These are phyloP conservation scores for Pholiota adiposa DNA, from an alignment of 1,284 basidiomycete genomes.

Conservation along the genomic window DNA sequence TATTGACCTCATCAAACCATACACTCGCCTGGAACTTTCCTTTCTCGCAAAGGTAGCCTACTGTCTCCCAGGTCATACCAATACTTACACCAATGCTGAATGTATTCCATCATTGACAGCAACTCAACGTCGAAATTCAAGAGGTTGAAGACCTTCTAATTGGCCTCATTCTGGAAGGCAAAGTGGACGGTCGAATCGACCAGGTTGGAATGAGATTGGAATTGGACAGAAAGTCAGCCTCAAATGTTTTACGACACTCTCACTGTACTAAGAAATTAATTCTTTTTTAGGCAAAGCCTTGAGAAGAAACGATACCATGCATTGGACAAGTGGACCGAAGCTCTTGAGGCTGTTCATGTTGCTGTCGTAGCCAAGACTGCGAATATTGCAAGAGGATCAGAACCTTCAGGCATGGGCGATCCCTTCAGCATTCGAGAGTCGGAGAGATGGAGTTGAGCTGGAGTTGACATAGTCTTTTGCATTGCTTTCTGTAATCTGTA, in stretches of 20 bases:
- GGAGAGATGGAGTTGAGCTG: slow-evolving; percentile 36
- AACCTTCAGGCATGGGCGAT: slow-evolving; percentile 35
- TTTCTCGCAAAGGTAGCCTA: slow-evolving; percentile 83
- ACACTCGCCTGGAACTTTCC: slow-evolving; percentile 89
- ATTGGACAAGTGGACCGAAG: slow-evolving; percentile 80
- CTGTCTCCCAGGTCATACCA: background rate
- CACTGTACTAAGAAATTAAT: background rate
- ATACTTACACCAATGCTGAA: too few species aligned
- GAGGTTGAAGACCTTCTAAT: slow-evolving; percentile 95
- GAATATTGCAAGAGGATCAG: slow-evolving; percentile 40
- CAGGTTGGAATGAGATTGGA: slow-evolving; percentile 93
- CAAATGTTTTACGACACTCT: background rate
- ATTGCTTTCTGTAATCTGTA: slow-evolving; percentile 25
- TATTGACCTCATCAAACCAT: slow-evolving; percentile 97
- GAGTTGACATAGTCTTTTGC: slow-evolving; percentile 11
- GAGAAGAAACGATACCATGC: slow-evolving; percentile 86
- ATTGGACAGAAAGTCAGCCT: slow-evolving; percentile 81
- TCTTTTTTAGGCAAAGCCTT: slow-evolving; percentile 67
- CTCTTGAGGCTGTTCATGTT: slow-evolving; percentile 73
- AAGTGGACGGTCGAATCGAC: slow-evolving; percentile 94
- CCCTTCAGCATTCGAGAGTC: slow-evolving; percentile 33
- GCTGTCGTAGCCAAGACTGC: slow-evolving; percentile 77
- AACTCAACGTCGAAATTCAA: slow-evolving; percentile 86
- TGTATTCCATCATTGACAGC: slow-evolving; percentile 49
- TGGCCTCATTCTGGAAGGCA: slow-evolving; percentile 92